Base-by-base conservation (phyloP, 192 early-diverging fungal genomes). In the Physocladia obscura region DNA sequence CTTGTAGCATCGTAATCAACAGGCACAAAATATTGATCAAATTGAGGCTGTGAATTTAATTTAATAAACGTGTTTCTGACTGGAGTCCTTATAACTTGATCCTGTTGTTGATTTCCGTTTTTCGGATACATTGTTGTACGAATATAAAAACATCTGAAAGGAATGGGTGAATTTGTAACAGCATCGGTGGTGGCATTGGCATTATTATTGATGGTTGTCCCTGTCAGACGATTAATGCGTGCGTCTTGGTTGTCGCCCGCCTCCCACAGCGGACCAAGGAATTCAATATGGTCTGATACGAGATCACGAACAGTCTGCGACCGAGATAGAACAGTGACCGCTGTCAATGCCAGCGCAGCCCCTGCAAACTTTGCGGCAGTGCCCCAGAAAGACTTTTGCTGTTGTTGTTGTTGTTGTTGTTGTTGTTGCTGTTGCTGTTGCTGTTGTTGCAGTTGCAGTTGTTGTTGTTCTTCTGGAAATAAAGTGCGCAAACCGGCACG, bases 211-310 rank as follows among this genome's bases (percentile, higher is more conserved):
- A n/a, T n/a, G n/a, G n/a, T n/a, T n/a, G n/a, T n/a, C n/a, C n/a
- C n/a, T n/a, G n/a, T n/a, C n/a, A 59, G 11, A 30, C 57, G 38
- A 22, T 47, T 47, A 11, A 62, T 19, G 6, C 60, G 36, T 47
- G 19, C 15, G 8, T 62, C 40, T 62, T 62, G 60, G 13, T 62
- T n/a, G n/a, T n/a, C 31, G n/a, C 60, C 60, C 11, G 60, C 39
- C n/a, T n/a, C 22, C 60, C 60, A 62, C 8, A 62, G 40, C 6
- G 60, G 60, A 17, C 60, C 60, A n/a, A 62, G 39, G 40, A 62
- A 62, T 6, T 37, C 8, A 8, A 29, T 19, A 30, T 62, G 60
- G 6, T 47, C 40, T 5, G 60, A 47, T 15, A 62, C 60, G 6
- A 30, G 19, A 37, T 58, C 13, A 21, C 13, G 48, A 31, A 26